A percentile compares a stretch with the other conserved stretches of the same genome.
phyloP scores from a whole-genome alignment of 2,329 filamentous ascomycete species.

The Calonectria montana region DNA sequence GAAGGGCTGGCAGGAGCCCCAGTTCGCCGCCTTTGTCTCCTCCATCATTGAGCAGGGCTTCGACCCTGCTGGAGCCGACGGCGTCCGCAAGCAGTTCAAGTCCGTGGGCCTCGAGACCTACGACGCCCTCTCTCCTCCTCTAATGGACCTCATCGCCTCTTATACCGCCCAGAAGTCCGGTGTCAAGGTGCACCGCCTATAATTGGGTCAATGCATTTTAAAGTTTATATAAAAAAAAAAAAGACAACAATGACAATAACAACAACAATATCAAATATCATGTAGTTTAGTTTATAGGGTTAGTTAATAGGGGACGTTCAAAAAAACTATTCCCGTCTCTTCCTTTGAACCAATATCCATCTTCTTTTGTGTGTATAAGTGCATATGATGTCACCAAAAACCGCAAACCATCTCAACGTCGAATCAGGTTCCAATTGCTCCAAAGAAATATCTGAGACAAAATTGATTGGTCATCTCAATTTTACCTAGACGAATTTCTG shows the following conservation, averaged over 20 bases:
- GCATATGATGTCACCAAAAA: background rate
- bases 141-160: conserved; percentile 73
- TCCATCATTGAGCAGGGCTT: conserved; percentile 77
- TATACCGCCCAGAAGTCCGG: conserved; percentile 62
- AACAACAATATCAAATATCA: background rate
- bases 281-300: conserved; percentile 14
- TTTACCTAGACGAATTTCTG: no score
- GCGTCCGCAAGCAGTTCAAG: conserved; percentile 65
- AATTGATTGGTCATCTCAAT: no score
- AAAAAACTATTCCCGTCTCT: conserved; percentile 5
- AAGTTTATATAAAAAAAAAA: conserved; percentile 1
- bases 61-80: conserved; percentile 63
- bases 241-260: background rate
- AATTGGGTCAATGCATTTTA: background rate
- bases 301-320: conserved; percentile 2
- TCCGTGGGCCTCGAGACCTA: conserved; percentile 69
- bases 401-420: background rate
- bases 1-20: conserved; percentile 77
- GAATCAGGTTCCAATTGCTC: background rate
- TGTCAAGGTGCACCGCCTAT: conserved; percentile 17
- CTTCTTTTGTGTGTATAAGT: background rate
- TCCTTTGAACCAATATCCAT: background rate
- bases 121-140: conserved; percentile 68
- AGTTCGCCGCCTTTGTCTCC: conserved; percentile 76
- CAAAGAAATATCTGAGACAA: no score